Base-by-base conservation (phyloP, 306 rosid species). In the Lithocarpus polystachyus region DNA sequence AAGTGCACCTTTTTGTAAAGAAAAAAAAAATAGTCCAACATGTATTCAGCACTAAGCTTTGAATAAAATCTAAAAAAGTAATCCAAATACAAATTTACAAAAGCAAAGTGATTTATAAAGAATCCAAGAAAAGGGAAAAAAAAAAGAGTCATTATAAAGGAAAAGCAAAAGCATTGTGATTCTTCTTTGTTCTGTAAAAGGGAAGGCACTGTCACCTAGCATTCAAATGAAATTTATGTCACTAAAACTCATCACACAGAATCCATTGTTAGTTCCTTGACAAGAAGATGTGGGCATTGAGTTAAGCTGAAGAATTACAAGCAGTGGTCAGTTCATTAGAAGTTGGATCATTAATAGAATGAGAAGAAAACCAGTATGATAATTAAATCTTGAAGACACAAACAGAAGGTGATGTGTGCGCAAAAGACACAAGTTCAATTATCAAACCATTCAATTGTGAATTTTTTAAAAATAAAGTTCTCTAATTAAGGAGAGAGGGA, bases 71-170 rank as follows among this genome's bases (percentile, higher is more conserved):
- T 19, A 48, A 56, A 75, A 81, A 79, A 68, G 62, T 52, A 54
- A 67, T 37, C 81, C 82, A 67, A 70, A 67, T 19, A 28, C 69
- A 51, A 83, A 59, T 74, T 59, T 26, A 20, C 69, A 56, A 83
- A 84, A 80, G 83, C 70, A 74, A 68, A 60, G 82, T 80, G 90
- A 85, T 76, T 48, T 60, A 68, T 35, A 75, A 82, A 78, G 97
- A 92, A 92, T 92, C 89, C 93, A 87, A 92, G 89, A 77, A 76
- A 84, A 85, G 82, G 84, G 75, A 75, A 83, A 48, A 85, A 82
- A 79, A 77, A 83, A 75, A 75, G 74, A 67, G 57, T 52, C 72
- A 31, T 74, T 31, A 23, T 75, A 89, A 90, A 92, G 93, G 73
- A 84, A 90, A 92, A 84, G 93, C 37, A 68, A 87, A 89, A 87